These are phyloP conservation scores for Lathyrus sativus DNA, from an alignment of 306 rosid species.

Conservation along the genomic window DNA sequence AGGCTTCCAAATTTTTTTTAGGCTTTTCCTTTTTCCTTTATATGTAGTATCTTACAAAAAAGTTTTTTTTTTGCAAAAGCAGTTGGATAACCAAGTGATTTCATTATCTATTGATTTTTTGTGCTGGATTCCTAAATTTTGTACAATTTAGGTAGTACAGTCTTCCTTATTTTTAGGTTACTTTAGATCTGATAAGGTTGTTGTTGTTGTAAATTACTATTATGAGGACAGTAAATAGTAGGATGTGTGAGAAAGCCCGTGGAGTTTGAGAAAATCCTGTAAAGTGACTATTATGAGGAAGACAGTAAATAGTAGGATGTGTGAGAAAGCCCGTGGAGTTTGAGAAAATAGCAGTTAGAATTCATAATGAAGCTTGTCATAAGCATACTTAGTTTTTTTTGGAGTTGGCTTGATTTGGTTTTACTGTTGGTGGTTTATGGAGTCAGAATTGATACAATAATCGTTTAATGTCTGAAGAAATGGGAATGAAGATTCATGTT, in stretches of 20 bases:
- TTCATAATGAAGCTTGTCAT: slow-evolving; percentile 12
- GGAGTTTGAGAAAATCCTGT: slow-evolving; percentile 28
- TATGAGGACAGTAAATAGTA: slow-evolving; percentile 16
- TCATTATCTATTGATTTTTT: slow-evolving; percentile 3
- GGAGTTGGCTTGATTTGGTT: slow-evolving; percentile 32
- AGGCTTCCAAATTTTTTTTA: slow-evolving; percentile 23
- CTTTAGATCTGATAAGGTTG: slow-evolving; percentile 27
- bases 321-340: slow-evolving; percentile 11
- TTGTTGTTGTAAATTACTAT: slow-evolving; percentile 32
- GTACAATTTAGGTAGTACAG: slow-evolving; percentile 3
- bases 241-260: slow-evolving; percentile 14
- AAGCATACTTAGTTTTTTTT: background rate
- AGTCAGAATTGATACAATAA: background rate
- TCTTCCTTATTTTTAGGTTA: slow-evolving; percentile 19
- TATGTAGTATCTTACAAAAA: slow-evolving; percentile 8
- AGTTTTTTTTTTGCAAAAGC: slow-evolving; percentile 4
- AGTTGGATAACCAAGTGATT: slow-evolving; percentile 5
- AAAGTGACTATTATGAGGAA: slow-evolving; percentile 17
- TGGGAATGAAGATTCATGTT: slow-evolving; percentile 15
- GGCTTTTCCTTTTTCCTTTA: slow-evolving; percentile 21
- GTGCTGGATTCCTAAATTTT: slow-evolving; percentile 18
- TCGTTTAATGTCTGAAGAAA: slow-evolving; percentile 20
- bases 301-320: slow-evolving; percentile 18
- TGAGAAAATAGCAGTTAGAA: slow-evolving; percentile 24
- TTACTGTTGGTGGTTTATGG: slow-evolving; percentile 25